A percentile compares a stretch with the other conserved stretches of the same genome.
These are phyloP conservation scores for Litchi chinensis DNA, from an alignment of 345 rosid genomes.

Conservation along the genomic window DNA sequence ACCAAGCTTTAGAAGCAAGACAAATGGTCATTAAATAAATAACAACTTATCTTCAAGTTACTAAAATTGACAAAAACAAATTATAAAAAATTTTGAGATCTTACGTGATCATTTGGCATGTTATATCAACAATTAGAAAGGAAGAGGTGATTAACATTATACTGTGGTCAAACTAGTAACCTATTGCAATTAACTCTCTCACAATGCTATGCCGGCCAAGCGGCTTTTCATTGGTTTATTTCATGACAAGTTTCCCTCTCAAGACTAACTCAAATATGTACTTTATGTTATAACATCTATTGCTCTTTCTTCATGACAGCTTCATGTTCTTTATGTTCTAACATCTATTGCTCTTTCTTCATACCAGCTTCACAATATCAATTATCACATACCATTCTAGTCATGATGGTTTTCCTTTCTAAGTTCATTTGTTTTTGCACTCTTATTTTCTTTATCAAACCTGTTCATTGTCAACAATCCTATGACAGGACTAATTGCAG, in stretches of 20 bases:
- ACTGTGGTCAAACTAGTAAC: not conserved
- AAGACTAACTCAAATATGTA: not conserved
- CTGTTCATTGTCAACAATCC: conserved; percentile 21
- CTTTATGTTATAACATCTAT: not conserved
- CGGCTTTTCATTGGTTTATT: conserved; percentile 21
- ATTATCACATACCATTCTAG: not conserved
- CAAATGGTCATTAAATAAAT: not conserved
- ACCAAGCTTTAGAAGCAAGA: not conserved
- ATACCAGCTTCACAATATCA: conserved; percentile 3
- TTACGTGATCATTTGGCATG: not conserved
- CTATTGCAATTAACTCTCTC: no score
- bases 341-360: not conserved
- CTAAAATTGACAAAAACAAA: no score
- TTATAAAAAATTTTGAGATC: not conserved
- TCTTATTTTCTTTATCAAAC: conserved; percentile 23
- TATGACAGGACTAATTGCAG: conserved; percentile 30
- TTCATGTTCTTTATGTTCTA: conserved; percentile 1
- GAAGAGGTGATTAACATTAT: not conserved
- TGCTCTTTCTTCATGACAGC: not conserved
- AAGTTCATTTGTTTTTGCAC: conserved; percentile 22
- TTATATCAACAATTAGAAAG: not conserved
- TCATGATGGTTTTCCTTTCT: conserved; percentile 21
- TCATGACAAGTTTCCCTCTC: conserved; percentile 7
- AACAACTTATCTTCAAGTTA: not conserved
- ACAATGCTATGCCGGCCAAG: conserved; percentile 18